Base-by-base conservation (phyloP, 1,284 basidiomycete genomes). In the Golubevia sp. region DNA sequence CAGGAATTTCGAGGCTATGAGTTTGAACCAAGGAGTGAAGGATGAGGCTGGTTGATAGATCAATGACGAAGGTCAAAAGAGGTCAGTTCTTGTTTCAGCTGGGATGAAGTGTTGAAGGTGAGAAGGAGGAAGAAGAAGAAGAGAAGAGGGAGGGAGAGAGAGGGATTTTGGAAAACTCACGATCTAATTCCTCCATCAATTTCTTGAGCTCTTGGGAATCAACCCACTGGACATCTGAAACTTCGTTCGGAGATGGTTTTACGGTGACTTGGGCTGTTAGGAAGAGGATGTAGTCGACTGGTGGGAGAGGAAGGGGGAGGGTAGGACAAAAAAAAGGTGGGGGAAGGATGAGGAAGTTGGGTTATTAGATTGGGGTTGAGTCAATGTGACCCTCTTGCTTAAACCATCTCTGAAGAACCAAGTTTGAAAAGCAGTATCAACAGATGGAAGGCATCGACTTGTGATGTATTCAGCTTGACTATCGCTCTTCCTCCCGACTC, bases 1-100 rank as follows among this genome's bases (percentile, higher is more conserved):
- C 38, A 83, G 66, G 68, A 83, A 83, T 62, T 73, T 70, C 18
- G 75, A 58, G 2, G 76, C 81, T 56, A 83, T 83, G n/a, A 83
- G 66, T 67, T 82, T 83, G 79, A 83, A 83, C 81, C 81, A 83
- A 4, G 81, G 81, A 25, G 81, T 83, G 58, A 83, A 83, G 2
- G 79, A 55, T 1, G 55, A 48, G 2, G 80, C 71, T 73, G 62
- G 6, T 44, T 34, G 23, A 58, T 6, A n/a, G 5, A 6, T 50
- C 15, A 48, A n/a, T 2, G 1, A 18, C 25, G 3, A 34, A 20
- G 11, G 4, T 49, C n/a, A 48, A 4, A 49, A 6, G n/a, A 21
- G 30, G 3, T 2, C 21, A 56, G 6, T 34, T 2, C 3, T 3
- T 23, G 5, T 23, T 34, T 5, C n/a, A 56, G 7, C 7, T 4